Conservation (phyloP, 2,329 filamentous ascomycete genomes). For the Magnaporthiopsis poae region DNA sequence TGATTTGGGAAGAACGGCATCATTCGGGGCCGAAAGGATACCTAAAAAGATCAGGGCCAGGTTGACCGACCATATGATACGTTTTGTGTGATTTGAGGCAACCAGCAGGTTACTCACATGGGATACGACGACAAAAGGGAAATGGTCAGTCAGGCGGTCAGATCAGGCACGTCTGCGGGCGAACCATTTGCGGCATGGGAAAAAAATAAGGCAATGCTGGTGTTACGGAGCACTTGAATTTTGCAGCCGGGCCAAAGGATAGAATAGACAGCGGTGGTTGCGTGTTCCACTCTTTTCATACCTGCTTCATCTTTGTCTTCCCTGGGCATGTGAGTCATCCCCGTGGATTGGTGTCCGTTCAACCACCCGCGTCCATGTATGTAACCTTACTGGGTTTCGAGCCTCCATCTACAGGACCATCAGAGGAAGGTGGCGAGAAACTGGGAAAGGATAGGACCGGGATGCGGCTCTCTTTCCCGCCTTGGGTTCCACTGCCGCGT, state of each 20-base stretch:
- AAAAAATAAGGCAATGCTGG: neutral
- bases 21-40: no score
- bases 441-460: neutral
- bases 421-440: neutral
- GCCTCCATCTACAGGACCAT: neutral
- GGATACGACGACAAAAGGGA: neutral
- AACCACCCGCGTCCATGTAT: neutral
- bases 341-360: no score
- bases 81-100: neutral
- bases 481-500: neutral
- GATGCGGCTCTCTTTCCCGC: neutral
- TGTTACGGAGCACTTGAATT: neutral
- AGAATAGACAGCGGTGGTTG: neutral
- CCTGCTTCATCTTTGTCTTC: neutral
- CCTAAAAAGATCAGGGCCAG: no score
- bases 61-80: neutral
- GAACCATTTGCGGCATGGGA: neutral
- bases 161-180: no score
- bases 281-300: neutral
- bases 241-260: no score
- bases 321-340: no score
- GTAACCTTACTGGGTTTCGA: neutral
- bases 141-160: neutral
- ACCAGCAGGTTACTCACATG: neutral
- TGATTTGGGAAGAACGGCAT: neutral